phyloP scores from a whole-genome alignment of 306 rosid genomes.

The Cucurbita maxima region DNA sequence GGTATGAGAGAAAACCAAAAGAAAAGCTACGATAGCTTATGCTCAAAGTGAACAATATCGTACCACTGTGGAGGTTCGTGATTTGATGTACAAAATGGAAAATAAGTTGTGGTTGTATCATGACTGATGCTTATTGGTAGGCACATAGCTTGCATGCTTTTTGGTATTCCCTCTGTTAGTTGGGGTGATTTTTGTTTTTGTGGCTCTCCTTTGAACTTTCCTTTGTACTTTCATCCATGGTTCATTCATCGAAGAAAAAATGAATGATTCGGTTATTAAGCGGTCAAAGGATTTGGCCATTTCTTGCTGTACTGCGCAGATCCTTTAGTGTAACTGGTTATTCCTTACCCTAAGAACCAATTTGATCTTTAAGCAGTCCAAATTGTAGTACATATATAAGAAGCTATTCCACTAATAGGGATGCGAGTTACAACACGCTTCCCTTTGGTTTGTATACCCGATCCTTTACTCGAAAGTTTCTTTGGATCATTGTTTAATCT shows the following conservation, averaged over 20 bases:
- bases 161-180: background rate
- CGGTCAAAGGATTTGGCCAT: background rate
- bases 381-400: too few species aligned
- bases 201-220: background rate
- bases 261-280: too few species aligned
- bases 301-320: background rate
- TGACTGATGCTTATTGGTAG: background rate
- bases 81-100: background rate
- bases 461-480: background rate
- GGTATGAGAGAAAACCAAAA: too few species aligned
- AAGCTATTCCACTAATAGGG: background rate
- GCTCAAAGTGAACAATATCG: too few species aligned
- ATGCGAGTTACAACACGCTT: background rate
- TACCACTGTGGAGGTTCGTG: too few species aligned
- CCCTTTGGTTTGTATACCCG: background rate
- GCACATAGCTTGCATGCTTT: background rate
- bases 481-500: background rate
- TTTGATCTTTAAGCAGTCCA: too few species aligned
- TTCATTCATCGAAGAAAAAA: background rate
- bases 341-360: background rate
- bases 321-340: background rate
- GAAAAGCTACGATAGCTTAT: too few species aligned
- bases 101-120: background rate
- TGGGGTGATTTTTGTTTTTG: background rate
- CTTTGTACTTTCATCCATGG: too few species aligned